Conservation (phyloP, 2,329 filamentous ascomycete genomes). For the Penicillium sp. region DNA sequence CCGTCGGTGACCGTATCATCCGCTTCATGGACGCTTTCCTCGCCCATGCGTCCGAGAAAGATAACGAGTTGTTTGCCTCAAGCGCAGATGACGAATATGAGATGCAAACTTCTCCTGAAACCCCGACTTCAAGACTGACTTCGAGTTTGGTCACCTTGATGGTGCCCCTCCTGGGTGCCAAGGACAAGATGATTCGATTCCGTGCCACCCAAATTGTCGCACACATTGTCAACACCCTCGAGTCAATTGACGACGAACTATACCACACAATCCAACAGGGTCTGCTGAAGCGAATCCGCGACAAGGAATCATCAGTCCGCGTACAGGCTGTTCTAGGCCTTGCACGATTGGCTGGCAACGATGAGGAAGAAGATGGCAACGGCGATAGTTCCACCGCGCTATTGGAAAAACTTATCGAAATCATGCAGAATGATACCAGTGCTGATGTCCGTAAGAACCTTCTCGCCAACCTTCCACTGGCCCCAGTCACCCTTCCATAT, state of each 20-base stretch:
- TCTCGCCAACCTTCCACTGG: constrained; percentile 84
- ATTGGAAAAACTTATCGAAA: constrained; percentile 78
- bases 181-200: constrained; percentile 91
- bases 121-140: constrained; percentile 77
- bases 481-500: constrained; percentile 77
- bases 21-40: constrained; percentile 88
- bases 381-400: constrained; percentile 63
- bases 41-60: constrained; percentile 65
- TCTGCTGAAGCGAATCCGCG: constrained; percentile 79
- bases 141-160: constrained; percentile 71
- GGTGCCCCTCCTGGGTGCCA: constrained; percentile 74
- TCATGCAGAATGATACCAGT: constrained; percentile 90
- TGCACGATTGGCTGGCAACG: constrained; percentile 78
- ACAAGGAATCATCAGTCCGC: constrained; percentile 91
- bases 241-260: constrained; percentile 87
- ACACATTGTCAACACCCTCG: constrained; percentile 88
- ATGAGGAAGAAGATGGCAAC: constrained; percentile 66
- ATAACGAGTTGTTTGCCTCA: constrained; percentile 64
- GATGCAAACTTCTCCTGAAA: constrained; percentile 72
- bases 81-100: constrained; percentile 68
- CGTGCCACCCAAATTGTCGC: constrained; percentile 86
- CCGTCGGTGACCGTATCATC: constrained; percentile 80
- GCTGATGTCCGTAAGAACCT: constrained; percentile 89
- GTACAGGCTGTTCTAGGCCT: constrained; percentile 89
- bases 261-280: constrained; percentile 80